These are phyloP conservation scores for Nidularia pulvinata DNA, from an alignment of 768 basidiomycete species.

Conservation along the genomic window DNA sequence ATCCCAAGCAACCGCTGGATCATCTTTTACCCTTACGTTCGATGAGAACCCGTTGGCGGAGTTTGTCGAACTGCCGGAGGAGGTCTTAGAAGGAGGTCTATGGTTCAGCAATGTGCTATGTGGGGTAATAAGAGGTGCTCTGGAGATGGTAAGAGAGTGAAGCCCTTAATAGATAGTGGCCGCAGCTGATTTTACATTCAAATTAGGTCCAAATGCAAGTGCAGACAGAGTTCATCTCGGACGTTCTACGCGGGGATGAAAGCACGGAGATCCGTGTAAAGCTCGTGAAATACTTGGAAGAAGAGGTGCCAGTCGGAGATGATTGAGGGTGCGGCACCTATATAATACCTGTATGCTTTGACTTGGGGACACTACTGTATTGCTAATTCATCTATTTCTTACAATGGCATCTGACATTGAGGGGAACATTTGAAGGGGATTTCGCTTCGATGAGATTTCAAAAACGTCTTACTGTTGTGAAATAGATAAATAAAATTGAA, in stretches of 20 bases:
- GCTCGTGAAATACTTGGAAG: constrained; percentile 90
- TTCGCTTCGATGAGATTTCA: too few relatives aligned
- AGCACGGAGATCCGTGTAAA: constrained; percentile 92
- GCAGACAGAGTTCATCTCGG: constrained; percentile 85
- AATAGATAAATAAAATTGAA: too few relatives aligned
- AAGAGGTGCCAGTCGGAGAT: constrained; percentile 93
- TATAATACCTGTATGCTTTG: too few relatives aligned
- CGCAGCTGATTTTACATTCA: constrained; percentile 7
- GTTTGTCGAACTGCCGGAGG: constrained; percentile 96
- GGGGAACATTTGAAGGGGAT: too few relatives aligned
- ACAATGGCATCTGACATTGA: too few relatives aligned
- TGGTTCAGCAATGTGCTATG: constrained; percentile 98
- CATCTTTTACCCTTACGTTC: constrained; percentile 80
- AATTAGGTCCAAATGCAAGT: constrained; percentile 94
- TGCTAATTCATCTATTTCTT: too few relatives aligned
- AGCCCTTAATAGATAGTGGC: not conserved
- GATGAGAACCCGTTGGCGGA: constrained; percentile 98
- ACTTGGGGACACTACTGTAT: too few relatives aligned
- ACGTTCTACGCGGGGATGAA: constrained; percentile 92
- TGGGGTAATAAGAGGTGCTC: constrained; percentile 88
- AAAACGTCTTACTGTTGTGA: too few relatives aligned
- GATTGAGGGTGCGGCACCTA: constrained; percentile 44
- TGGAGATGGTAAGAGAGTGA: constrained; percentile 84
- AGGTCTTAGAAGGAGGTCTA: constrained; percentile 88
- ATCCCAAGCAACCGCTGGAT: constrained; percentile 43